These are phyloP conservation scores for Bryopsis sp. DNA, from an alignment of 139 green algal species.

Conservation along the genomic window DNA sequence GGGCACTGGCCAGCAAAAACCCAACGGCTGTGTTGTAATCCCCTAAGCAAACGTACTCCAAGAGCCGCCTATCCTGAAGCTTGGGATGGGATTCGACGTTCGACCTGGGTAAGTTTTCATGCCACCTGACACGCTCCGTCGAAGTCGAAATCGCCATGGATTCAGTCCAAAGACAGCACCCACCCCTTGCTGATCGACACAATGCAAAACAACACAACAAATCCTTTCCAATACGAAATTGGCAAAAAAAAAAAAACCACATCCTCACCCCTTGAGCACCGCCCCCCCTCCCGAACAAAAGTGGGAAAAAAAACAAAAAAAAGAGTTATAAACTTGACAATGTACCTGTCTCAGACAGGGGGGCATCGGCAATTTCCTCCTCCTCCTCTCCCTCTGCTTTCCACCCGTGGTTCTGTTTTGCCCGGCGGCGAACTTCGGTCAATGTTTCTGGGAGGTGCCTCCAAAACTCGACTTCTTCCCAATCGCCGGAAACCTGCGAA, in stretches of 20 bases:
- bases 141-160: neutral
- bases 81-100: conserved; percentile 4
- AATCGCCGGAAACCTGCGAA: conserved; percentile 27
- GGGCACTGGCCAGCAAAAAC: conserved; percentile 60
- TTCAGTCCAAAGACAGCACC: neutral
- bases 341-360: no score
- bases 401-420: no score
- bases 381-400: no score
- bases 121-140: neutral
- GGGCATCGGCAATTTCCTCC: no score
- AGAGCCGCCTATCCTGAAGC: conserved; percentile 38
- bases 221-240: no score
- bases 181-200: no score
- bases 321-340: no score
- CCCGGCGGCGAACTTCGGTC: conserved; percentile 7
- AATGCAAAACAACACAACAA: no score
- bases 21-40: conserved; percentile 72
- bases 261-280: no score
- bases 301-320: no score
- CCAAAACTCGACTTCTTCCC: conserved; percentile 56
- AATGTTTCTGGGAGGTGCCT: conserved; percentile 51
- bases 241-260: no score
- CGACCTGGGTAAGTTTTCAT: conserved; percentile 5
- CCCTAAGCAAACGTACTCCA: conserved; percentile 52
- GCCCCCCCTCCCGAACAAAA: no score